Conservation (phyloP, 352 stramenopile genomes). For the Globisporangium megalacanthum region DNA sequence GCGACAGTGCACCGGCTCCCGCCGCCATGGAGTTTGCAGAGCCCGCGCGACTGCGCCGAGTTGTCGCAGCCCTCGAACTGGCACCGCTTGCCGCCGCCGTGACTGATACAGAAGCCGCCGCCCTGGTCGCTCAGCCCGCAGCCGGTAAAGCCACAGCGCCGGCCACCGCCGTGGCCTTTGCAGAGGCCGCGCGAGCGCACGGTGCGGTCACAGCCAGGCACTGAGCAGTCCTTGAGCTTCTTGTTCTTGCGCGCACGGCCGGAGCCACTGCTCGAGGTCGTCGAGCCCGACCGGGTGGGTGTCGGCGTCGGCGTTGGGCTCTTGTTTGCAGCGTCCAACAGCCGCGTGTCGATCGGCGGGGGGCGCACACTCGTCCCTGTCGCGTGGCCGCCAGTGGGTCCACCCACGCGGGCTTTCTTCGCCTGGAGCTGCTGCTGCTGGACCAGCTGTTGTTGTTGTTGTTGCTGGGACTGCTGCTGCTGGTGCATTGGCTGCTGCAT, state of each 20-base stretch:
- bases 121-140: conserved; percentile 76
- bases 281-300: conserved; percentile 33
- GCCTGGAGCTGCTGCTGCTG: conserved; percentile 4
- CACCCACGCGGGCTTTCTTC: background rate
- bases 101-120: conserved; percentile 77
- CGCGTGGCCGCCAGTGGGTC: no score
- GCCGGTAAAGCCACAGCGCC: conserved; percentile 59
- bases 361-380: conserved; percentile 16
- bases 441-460: conserved; percentile 9
- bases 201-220: conserved; percentile 63
- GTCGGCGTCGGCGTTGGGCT: conserved; percentile 34
- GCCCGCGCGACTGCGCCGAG: conserved; percentile 70
- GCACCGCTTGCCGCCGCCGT: conserved; percentile 80
- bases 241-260: conserved; percentile 59
- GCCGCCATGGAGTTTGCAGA: conserved; percentile 80
- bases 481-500: conserved; percentile 9
- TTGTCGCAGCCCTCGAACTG: conserved; percentile 72
- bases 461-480: conserved; percentile 17
- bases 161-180: conserved; percentile 72
- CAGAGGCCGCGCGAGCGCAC: conserved; percentile 76
- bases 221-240: conserved; percentile 82
- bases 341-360: conserved; percentile 46
- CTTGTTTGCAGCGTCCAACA: conserved; percentile 11
- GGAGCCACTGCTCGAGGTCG: conserved; percentile 20
- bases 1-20: conserved; percentile 71